phyloP scores from a whole-genome alignment of 139 green algal species.

The Tetradesmus lagerheimii region DNA sequence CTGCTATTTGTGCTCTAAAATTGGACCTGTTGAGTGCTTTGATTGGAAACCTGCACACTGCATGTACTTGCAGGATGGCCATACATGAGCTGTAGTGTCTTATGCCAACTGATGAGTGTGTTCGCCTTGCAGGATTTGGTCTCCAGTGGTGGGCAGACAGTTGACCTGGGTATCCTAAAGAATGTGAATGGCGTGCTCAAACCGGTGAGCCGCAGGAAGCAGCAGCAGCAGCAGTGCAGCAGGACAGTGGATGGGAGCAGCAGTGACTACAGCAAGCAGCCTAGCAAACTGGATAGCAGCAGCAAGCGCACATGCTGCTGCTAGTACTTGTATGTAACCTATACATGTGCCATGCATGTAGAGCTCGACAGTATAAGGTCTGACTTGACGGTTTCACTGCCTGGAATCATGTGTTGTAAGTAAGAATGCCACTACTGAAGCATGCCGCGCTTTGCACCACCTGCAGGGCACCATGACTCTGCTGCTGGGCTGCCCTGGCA shows the following conservation, averaged over 20 bases:
- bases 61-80: background rate
- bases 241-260: background rate
- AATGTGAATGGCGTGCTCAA: conserved; percentile 36
- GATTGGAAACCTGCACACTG: no score
- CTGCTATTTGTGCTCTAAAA: no score
- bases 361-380: no score
- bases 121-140: conserved; percentile 18
- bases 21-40: no score
- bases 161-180: conserved; percentile 19
- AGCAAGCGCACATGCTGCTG: background rate
- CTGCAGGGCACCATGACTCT: conserved; percentile 40
- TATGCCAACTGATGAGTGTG: background rate
- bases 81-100: no score
- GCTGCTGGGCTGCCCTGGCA: conserved; percentile 25
- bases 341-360: no score
- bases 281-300: background rate
- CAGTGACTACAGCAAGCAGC: background rate
- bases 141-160: conserved; percentile 7
- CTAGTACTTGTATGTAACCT: background rate
- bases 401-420: no score
- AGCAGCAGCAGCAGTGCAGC: background rate
- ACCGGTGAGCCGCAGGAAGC: conserved; percentile 4
- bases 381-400: no score
- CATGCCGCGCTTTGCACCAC: background rate
- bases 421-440: no score